Evolutionary conservation across 2,329 filamentous ascomycete genomes (phyloP).

Genomic region (Colletotrichum karsti): DNA sequence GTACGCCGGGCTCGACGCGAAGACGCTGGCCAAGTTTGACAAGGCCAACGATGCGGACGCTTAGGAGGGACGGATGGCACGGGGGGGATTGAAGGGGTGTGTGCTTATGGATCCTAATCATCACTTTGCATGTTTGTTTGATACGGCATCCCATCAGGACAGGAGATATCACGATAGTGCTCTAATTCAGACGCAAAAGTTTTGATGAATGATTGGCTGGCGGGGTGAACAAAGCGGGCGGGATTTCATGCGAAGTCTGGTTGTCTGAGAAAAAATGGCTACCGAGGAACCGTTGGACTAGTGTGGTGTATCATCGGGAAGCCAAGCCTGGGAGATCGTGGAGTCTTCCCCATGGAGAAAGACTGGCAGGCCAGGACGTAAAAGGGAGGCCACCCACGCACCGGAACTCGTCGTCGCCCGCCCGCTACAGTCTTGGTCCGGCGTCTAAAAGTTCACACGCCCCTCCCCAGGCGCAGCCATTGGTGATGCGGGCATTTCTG

Average conservation of each 20-base stretch:
- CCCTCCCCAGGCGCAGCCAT: conserved; percentile 1
- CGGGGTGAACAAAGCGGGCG: background rate
- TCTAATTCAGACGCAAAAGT: background rate
- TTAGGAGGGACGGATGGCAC: too few relatives aligned
- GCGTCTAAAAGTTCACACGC: background rate
- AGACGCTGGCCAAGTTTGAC: conserved; percentile 55
- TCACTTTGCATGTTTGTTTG: background rate
- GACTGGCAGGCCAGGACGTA: background rate
- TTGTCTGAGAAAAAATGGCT: background rate
- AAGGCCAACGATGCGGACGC: conserved; percentile 58
- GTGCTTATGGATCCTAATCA: background rate
- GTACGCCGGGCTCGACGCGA: conserved; percentile 57
- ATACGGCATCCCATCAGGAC: background rate
- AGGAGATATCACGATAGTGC: background rate
- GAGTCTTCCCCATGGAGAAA: conserved; percentile 26
- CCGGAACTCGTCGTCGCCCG: background rate
- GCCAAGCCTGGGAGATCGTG: conserved; percentile 26
- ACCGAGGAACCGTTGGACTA: background rate
- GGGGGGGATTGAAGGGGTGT: background rate
- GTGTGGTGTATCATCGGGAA: conserved; percentile 17
- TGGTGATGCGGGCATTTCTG: conserved; percentile 21
- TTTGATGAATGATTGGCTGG: background rate
- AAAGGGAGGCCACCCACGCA: conserved; percentile 7
- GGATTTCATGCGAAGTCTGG: background rate
- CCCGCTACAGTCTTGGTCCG: conserved; percentile 19